phyloP scores from a whole-genome alignment of 352 stramenopile species.

The Lagenidium giganteum region DNA sequence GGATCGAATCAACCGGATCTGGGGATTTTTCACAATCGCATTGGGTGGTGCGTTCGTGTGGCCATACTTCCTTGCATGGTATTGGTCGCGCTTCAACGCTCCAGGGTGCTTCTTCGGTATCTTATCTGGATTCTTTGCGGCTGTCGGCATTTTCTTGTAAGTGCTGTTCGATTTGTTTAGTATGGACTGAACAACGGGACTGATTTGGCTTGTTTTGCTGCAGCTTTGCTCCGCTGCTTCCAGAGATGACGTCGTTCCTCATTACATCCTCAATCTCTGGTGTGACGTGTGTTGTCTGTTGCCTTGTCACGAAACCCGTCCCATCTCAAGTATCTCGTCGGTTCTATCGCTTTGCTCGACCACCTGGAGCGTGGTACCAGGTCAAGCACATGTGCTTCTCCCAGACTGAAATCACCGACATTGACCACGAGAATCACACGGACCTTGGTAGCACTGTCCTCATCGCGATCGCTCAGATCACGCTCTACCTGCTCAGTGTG shows the following conservation, averaged over 20 bases:
- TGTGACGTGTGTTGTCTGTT: constrained; percentile 32
- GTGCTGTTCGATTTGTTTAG: constrained; percentile 20
- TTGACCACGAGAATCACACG: constrained; percentile 53
- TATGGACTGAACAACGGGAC: too few species aligned
- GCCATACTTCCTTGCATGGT: constrained; percentile 80
- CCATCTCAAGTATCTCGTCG: constrained; percentile 44
- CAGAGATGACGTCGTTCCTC: constrained; percentile 46
- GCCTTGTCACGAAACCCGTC: constrained; percentile 31
- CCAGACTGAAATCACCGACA: constrained; percentile 34
- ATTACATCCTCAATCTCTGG: constrained; percentile 59
- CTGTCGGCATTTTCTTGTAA: constrained; percentile 64
- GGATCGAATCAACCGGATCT: constrained; percentile 74
- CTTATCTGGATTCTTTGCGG: constrained; percentile 41
- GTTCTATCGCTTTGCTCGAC: constrained; percentile 68
- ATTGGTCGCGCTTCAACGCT: constrained; percentile 75
- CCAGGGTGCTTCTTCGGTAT: constrained; percentile 52
- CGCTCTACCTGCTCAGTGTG: constrained; percentile 63
- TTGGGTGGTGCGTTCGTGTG: constrained; percentile 62
- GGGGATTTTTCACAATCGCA: constrained; percentile 77
- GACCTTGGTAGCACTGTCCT: constrained; percentile 60
- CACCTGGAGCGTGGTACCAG: constrained; percentile 42
- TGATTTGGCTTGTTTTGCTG: constrained; percentile 1
- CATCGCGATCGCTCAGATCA: constrained; percentile 54
- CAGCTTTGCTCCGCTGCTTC: constrained; percentile 45
- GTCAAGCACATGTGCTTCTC: constrained; percentile 69